Conservation (phyloP, 2,329 filamentous ascomycete genomes). For the Tympanopsis confertula region DNA sequence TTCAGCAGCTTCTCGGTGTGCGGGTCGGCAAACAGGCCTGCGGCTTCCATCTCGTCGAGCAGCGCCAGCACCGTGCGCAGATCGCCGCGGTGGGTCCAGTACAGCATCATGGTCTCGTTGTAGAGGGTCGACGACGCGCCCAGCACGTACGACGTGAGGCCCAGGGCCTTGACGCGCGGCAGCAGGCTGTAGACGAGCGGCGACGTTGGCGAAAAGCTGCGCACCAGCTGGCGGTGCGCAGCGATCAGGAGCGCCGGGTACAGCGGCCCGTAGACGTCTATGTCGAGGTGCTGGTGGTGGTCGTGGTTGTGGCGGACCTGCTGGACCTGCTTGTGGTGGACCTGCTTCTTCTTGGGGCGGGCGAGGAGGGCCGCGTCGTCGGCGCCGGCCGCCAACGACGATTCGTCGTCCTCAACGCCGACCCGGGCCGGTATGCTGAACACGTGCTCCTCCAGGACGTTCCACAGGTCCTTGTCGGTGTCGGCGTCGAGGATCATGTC, state of each 20-base stretch:
- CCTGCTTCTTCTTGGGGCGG: background rate
- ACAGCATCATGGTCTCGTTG: slow-evolving; percentile 49
- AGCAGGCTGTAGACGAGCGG: slow-evolving; percentile 48
- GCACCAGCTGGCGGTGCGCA: slow-evolving; percentile 43
- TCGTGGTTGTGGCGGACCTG: too few relatives aligned
- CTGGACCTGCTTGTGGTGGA: too few relatives aligned
- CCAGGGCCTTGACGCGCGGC: slow-evolving; percentile 55
- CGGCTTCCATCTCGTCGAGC: slow-evolving; percentile 54
- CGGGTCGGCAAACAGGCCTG: slow-evolving; percentile 44
- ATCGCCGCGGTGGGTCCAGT: slow-evolving; percentile 51
- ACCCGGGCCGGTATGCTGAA: slow-evolving; percentile 47
- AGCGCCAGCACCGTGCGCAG: slow-evolving; percentile 38
- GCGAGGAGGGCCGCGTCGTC: too few relatives aligned
- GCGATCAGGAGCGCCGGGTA: slow-evolving; percentile 50
- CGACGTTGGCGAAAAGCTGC: slow-evolving; percentile 44
- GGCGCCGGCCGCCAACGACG: background rate
- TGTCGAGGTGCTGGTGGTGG: slow-evolving; percentile 17
- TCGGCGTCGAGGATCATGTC: slow-evolving; percentile 37
- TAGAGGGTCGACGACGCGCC: slow-evolving; percentile 62
- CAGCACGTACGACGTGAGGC: slow-evolving; percentile 59
- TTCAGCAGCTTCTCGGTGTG: slow-evolving; percentile 26
- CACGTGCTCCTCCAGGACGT: slow-evolving; percentile 53
- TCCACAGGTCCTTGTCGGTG: slow-evolving; percentile 57
- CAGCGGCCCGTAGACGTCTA: slow-evolving; percentile 49
- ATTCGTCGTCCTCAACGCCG: slow-evolving; percentile 28